Conservation (phyloP, 306 rosid genomes). For the Quercus rubra region DNA sequence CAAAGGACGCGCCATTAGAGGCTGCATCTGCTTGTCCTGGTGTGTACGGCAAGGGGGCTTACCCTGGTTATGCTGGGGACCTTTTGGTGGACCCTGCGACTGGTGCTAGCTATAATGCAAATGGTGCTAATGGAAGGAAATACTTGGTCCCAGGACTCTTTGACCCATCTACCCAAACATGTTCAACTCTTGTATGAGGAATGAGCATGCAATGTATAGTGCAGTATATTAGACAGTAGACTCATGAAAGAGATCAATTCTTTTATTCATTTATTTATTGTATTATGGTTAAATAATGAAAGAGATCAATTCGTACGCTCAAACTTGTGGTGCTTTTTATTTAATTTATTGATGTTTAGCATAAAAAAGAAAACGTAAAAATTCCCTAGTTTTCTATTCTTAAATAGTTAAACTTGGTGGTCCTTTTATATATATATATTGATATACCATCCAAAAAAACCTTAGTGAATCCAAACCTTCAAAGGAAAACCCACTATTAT, state of each 20-base stretch:
- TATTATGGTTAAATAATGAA: not conserved
- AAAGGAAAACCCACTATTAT: no score
- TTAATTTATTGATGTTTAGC: no score
- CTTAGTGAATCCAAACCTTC: no score
- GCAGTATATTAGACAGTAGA: not conserved
- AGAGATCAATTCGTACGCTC: not conserved
- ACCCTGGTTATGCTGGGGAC: constrained; percentile 54
- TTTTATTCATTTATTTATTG: constrained; percentile 13
- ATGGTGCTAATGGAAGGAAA: constrained; percentile 47
- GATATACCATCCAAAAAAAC: no score
- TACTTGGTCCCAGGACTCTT: constrained; percentile 55
- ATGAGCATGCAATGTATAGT: no score
- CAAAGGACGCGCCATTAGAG: no score
- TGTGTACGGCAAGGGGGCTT: constrained; percentile 52
- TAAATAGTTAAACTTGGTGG: no score
- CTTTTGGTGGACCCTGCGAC: constrained; percentile 37
- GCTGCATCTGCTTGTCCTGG: constrained; percentile 51
- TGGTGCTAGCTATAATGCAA: constrained; percentile 56
- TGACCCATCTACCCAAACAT: constrained; percentile 49
- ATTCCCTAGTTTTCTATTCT: no score
- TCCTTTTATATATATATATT: no score
- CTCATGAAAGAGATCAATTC: not conserved
- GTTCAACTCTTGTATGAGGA: constrained; percentile 41
- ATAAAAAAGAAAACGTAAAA: no score
- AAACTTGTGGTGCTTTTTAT: not conserved